Percentiles rank a stretch among this genome's conserved stretches.
phyloP scores from a whole-genome alignment of 495 filamentous ascomycete genomes.

The Neurospora sp. region DNA sequence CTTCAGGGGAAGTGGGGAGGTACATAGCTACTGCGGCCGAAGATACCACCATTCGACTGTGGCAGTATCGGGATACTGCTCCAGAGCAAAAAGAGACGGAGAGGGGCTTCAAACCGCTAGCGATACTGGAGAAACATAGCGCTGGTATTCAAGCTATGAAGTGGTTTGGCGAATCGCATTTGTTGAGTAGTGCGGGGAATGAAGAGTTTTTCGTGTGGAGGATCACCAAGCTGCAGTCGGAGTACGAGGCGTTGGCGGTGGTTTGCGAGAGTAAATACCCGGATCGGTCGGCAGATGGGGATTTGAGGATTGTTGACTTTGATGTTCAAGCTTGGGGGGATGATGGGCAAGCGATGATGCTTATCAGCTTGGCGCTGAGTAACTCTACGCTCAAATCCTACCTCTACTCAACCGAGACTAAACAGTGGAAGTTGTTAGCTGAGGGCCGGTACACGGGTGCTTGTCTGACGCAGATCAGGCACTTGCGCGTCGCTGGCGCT shows the following conservation, averaged over 20 bases:
- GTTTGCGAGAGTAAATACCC: slow-evolving; percentile 54
- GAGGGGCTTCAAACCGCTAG: slow-evolving; percentile 37
- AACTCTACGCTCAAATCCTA: slow-evolving; percentile 69
- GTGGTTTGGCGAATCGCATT: slow-evolving; percentile 58
- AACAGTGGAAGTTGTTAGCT: slow-evolving; percentile 45
- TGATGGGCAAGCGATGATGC: no score
- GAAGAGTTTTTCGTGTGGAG: slow-evolving; percentile 89
- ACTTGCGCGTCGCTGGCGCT: slow-evolving; percentile 29
- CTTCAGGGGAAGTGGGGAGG: not conserved
- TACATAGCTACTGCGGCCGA: slow-evolving; percentile 79
- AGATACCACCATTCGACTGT: slow-evolving; percentile 76
- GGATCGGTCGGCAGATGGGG: slow-evolving; percentile 48
- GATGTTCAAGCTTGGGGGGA: slow-evolving; percentile 11
- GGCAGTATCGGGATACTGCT: slow-evolving; percentile 24
- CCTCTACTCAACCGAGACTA: slow-evolving; percentile 36
- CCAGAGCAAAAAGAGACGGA: not conserved
- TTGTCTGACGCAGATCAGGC: slow-evolving; percentile 62
- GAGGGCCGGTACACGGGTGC: slow-evolving; percentile 60
- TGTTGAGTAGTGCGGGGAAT: slow-evolving; percentile 76
- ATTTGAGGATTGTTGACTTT: slow-evolving; percentile 73
- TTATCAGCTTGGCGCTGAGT: slow-evolving; percentile 34
- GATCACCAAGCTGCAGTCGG: slow-evolving; percentile 41
- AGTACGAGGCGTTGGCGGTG: slow-evolving; percentile 42
- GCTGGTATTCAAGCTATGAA: slow-evolving; percentile 74
- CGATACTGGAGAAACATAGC: slow-evolving; percentile 62